Percentiles rank a stretch among this genome's conserved stretches.
Conservation (phyloP, 169 alveolate species). For the Plasmodium gonderi region DNA sequence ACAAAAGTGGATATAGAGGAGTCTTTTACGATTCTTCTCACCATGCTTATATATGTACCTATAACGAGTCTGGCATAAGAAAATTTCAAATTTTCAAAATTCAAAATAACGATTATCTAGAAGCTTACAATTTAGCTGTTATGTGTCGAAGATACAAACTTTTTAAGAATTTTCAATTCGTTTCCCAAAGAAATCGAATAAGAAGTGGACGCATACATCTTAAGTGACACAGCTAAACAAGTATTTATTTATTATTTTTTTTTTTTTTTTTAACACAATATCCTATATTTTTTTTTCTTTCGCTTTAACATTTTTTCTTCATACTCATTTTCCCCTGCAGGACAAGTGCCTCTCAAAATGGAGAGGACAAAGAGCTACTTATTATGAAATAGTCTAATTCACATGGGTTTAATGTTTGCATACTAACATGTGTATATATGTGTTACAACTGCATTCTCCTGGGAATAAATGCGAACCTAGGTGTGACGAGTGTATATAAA, state of each 20-base stretch:
- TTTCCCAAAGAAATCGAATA: conserved; percentile 78
- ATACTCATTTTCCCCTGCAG: no score
- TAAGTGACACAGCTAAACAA: conserved; percentile 16
- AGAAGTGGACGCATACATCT: conserved; percentile 79
- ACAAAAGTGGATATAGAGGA: conserved; percentile 85
- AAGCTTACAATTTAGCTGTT: conserved; percentile 81
- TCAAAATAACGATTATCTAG: conserved; percentile 78
- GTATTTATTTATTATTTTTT: neutral
- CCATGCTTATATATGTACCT: conserved; percentile 78
- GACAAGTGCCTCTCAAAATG: no score
- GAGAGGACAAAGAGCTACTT: no score
- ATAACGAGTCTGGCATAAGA: conserved; percentile 82
- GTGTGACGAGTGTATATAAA: no score
- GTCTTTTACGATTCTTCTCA: conserved; percentile 80
- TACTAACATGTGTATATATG: no score
- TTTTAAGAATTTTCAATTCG: conserved; percentile 80
- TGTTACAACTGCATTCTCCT: no score
- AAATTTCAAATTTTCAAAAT: conserved; percentile 80
- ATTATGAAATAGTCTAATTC: no score
- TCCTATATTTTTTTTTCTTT: no score
- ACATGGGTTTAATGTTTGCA: no score
- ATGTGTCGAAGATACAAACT: conserved; percentile 79
- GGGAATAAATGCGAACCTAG: no score
- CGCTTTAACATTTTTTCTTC: no score
- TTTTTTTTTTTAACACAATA: no score